These are phyloP conservation scores for Candida odintsovae DNA, from an alignment of 805 yeast genomes.

Conservation along the genomic window DNA sequence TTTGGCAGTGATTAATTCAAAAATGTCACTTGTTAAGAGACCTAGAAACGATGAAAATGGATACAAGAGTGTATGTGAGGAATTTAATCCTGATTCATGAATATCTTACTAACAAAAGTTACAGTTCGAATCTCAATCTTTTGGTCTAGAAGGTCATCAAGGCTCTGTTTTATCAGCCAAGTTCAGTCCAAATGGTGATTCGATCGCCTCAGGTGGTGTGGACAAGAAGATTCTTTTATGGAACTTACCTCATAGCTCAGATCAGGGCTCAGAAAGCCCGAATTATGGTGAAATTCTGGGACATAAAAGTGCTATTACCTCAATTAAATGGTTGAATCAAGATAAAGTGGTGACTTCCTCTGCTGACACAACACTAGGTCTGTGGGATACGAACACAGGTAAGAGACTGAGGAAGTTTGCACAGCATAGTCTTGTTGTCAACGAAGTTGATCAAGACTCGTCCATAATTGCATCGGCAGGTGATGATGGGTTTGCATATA, in stretches of 20 bases:
- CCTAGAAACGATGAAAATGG: slow-evolving; percentile 17
- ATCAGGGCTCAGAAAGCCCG: slow-evolving; percentile 4
- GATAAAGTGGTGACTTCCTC: slow-evolving; percentile 46
- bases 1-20: not conserved
- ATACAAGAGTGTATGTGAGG: not conserved
- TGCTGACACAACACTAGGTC: slow-evolving; percentile 55
- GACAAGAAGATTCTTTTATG: slow-evolving; percentile 40
- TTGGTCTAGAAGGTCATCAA: slow-evolving; percentile 44
- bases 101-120: slow-evolving; percentile 3
- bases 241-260: slow-evolving; percentile 20
- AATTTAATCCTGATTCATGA: not conserved
- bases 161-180: slow-evolving; percentile 48
- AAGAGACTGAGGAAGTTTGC: slow-evolving; percentile 44
- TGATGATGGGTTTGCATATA: slow-evolving; percentile 54
- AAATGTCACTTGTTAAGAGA: slow-evolving; percentile 32
- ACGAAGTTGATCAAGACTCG: slow-evolving; percentile 40
- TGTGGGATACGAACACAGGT: slow-evolving; percentile 61
- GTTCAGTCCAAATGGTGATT: slow-evolving; percentile 46
- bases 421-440: slow-evolving; percentile 50
- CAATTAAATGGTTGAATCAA: slow-evolving; percentile 47
- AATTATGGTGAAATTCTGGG: slow-evolving; percentile 46
- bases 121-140: slow-evolving; percentile 13
- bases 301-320: slow-evolving; percentile 62
- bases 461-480: slow-evolving; percentile 45
- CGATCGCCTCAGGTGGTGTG: slow-evolving; percentile 56